Conservation (phyloP, 2,329 filamentous ascomycete species). For the Trichoderma sp. region DNA sequence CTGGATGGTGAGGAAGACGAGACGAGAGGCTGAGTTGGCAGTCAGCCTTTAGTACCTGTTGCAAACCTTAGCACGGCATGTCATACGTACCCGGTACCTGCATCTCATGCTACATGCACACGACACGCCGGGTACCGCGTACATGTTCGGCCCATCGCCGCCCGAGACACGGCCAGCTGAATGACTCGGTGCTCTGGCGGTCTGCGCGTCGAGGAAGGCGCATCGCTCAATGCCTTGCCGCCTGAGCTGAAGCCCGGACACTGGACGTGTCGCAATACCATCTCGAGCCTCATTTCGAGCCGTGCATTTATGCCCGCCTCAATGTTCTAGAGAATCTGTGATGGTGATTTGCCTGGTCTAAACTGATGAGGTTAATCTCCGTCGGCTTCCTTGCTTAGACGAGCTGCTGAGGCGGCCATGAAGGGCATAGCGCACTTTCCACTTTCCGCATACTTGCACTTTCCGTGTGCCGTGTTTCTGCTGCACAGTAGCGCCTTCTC, state of each 20-base stretch:
- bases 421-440: neutral
- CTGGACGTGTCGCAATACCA: neutral
- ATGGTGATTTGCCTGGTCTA: neutral
- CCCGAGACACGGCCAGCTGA: neutral
- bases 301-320: neutral
- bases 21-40: neutral
- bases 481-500: neutral
- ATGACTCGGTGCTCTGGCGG: constrained; percentile 6
- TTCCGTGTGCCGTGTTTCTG: neutral
- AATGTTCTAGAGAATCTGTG: no score
- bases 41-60: no score
- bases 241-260: neutral
- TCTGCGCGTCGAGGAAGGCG: neutral
- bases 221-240: neutral
- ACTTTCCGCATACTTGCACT: neutral
- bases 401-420: neutral
- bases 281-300: neutral
- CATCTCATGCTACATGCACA: neutral
- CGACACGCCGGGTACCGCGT: neutral
- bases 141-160: neutral
- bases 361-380: neutral
- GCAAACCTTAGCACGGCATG: neutral
- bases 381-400: neutral
- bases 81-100: neutral
- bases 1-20: constrained; percentile 7